Evolutionary conservation across 176 grass and related monocot genomes (phyloP).

Genomic region (Oryza nivara): DNA sequence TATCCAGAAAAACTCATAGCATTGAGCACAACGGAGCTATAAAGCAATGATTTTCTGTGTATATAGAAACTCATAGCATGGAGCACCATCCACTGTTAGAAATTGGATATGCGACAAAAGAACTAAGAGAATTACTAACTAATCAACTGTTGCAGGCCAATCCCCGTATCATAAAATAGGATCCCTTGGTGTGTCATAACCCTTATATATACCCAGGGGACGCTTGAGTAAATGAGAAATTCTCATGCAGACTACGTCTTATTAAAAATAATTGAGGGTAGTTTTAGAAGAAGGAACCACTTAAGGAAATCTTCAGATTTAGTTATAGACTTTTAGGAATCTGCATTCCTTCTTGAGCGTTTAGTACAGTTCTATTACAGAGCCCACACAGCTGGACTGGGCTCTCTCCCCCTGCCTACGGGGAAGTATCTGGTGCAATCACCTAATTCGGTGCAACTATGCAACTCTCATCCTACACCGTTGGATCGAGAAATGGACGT

Average conservation of each 20-base stretch:
- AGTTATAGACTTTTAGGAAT: slow-evolving; percentile 9
- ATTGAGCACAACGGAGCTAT: background rate
- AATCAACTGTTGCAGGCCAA: background rate
- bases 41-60: background rate
- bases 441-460: too few relatives aligned
- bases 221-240: slow-evolving; percentile 8
- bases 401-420: background rate
- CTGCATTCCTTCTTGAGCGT: slow-evolving; percentile 32
- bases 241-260: background rate
- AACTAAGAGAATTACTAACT: background rate
- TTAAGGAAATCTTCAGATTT: background rate
- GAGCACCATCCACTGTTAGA: background rate
- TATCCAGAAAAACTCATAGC: slow-evolving; percentile 15
- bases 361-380: slow-evolving; percentile 21
- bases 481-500: too few relatives aligned
- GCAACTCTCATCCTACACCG: too few relatives aligned
- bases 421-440: too few relatives aligned
- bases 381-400: background rate
- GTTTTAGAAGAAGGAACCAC: background rate
- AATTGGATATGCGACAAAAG: slow-evolving; percentile 18
- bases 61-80: background rate
- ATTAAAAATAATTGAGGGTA: background rate
- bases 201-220: background rate
- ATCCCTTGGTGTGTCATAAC: background rate
- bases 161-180: background rate